Base-by-base conservation (phyloP, 2,329 filamentous ascomycete species). In the Talaromyces sp. region DNA sequence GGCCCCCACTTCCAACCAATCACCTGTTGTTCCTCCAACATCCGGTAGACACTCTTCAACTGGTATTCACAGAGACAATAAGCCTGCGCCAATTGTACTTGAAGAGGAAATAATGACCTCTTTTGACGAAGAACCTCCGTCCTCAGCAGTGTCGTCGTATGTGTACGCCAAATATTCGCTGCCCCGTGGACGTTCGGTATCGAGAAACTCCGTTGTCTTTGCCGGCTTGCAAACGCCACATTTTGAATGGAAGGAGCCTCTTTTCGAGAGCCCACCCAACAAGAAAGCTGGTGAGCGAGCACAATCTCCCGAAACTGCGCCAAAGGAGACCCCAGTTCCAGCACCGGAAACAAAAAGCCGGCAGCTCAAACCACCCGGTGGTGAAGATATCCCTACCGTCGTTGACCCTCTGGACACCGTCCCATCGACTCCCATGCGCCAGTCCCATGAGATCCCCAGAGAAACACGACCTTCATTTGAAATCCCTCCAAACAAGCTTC, bases 131-230 rank as follows among this genome's bases (percentile, higher is more conserved):
- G 63, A 63, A 14, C 69, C 73, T 1, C 73, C 71, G 3, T 69
- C 69, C 1, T 74, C 79, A 8, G 81, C 81, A 1, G 84, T 86
- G 2, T 82, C 88, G 0, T 91, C 92, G 0, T 96, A 96, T 71
- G 89, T 90, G 17, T 94, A 97, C 72, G 88, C 91, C 8, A 95
- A 90, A 62, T 96, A 92, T 69, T 80, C 85, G 1, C 80, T 97
- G 31, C 93, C 94, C 0, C 85, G 93, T 63, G 93, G 93, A 14
- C 90, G 94, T 71, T 82, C 83, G 35, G 75, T 95, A 7, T 88
- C 95, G 63, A 83, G 91, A 61, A 82, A 85, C 43, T 88, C 88
- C 1, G 72, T 82, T 12, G 79, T 86, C 12, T 83, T 86, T 60
- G 77, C 81, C 11, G 85, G 87, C 61, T 75, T 77, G 17, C 77